These are phyloP conservation scores for Alternaria consortialis DNA, from an alignment of 2,329 filamentous ascomycete genomes.

Conservation along the genomic window DNA sequence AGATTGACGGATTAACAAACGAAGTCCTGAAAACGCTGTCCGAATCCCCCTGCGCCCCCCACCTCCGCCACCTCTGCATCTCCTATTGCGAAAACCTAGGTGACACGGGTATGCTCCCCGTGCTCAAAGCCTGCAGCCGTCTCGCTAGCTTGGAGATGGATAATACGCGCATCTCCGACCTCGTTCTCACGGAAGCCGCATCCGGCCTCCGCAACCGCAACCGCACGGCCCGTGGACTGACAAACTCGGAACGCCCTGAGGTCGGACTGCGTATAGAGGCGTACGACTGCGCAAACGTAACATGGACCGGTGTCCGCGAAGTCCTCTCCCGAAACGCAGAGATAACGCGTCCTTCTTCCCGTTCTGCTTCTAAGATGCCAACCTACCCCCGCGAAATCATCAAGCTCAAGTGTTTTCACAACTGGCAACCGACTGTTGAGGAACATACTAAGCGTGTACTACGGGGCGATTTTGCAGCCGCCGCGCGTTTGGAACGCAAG, in stretches of 20 bases:
- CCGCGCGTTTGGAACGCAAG: constrained; percentile 82
- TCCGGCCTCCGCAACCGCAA: constrained; percentile 76
- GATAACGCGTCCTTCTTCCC: constrained; percentile 62
- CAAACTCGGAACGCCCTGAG: constrained; percentile 43
- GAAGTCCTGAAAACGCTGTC: constrained; percentile 76
- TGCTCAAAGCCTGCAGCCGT: constrained; percentile 77
- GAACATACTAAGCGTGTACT: constrained; percentile 90
- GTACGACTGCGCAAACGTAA: constrained; percentile 91
- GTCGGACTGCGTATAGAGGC: constrained; percentile 79
- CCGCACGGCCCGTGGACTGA: constrained; percentile 51
- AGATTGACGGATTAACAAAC: constrained; percentile 81
- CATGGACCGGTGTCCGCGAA: constrained; percentile 90
- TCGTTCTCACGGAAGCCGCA: constrained; percentile 85
- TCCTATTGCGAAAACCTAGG: constrained; percentile 89
- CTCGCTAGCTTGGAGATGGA: constrained; percentile 84
- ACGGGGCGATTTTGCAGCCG: constrained; percentile 76
- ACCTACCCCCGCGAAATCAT: constrained; percentile 82
- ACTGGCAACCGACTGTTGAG: constrained; percentile 93
- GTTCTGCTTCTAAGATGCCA: constrained; percentile 43
- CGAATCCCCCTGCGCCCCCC: constrained; percentile 75
- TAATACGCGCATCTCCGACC: constrained; percentile 89
- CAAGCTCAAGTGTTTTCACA: constrained; percentile 90
- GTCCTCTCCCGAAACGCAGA: constrained; percentile 86
- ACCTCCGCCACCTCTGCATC: constrained; percentile 81
- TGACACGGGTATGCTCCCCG: constrained; percentile 82